Conservation (phyloP, 805 yeast genomes). For the Ascoidea tarda region DNA sequence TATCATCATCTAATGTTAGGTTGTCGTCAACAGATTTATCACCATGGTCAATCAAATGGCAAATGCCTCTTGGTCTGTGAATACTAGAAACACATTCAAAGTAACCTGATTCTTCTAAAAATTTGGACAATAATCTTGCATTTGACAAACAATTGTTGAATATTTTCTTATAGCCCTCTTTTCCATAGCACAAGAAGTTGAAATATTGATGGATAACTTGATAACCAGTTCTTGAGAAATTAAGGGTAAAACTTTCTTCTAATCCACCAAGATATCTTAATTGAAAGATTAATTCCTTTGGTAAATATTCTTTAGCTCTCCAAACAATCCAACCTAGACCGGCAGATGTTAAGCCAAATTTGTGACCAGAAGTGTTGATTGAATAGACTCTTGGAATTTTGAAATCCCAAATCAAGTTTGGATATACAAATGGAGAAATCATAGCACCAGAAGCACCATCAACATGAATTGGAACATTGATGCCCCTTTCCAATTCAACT, state of each 20-base stretch:
- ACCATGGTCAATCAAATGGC: background rate
- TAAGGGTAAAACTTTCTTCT: conserved; percentile 76
- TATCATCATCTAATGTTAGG: conserved; percentile 13
- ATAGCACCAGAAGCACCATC: conserved; percentile 92
- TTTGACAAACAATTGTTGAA: conserved; percentile 53
- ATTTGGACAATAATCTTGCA: conserved; percentile 52
- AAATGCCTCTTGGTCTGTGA: conserved; percentile 34
- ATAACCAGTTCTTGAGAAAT: conserved; percentile 87
- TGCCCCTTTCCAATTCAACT: conserved; percentile 51
- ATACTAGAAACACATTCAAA: conserved; percentile 67
- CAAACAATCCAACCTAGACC: conserved; percentile 92
- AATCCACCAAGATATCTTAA: conserved; percentile 78
- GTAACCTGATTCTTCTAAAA: conserved; percentile 48
- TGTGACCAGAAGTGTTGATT: conserved; percentile 86
- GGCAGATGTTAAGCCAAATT: conserved; percentile 80
- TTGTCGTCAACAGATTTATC: background rate
- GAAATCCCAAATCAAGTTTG: conserved; percentile 77
- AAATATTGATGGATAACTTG: conserved; percentile 83
- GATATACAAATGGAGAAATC: conserved; percentile 73
- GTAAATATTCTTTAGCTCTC: conserved; percentile 50
- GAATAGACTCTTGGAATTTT: conserved; percentile 61
- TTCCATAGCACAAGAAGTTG: conserved; percentile 61
- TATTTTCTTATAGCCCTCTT: conserved; percentile 50
- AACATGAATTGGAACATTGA: conserved; percentile 70
- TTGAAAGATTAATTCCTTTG: conserved; percentile 61